phyloP scores from a whole-genome alignment of 108 stramenopile species.

The Discostella pseudostelligera region DNA sequence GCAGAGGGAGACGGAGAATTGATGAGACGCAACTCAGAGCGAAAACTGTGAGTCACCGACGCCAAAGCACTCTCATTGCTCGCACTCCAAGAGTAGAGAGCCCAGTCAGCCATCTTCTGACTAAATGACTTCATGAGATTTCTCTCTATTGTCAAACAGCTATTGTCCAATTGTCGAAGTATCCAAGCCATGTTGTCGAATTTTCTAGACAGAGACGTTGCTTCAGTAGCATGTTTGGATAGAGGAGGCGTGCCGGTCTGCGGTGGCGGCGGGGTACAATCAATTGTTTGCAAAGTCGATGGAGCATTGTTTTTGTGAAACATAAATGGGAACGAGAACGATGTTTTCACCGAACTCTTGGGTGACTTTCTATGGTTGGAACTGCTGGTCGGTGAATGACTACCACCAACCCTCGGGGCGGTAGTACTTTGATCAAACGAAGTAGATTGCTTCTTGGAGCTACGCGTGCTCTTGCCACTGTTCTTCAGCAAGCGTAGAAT shows the following conservation, averaged over 20 bases:
- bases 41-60: conserved; percentile 61
- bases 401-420: background rate
- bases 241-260: conserved; percentile 1
- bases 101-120: conserved; percentile 84
- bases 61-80: conserved; percentile 75
- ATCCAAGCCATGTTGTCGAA: conserved; percentile 70
- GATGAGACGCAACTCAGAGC: conserved; percentile 49
- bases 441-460: conserved; percentile 22
- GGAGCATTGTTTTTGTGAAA: conserved; percentile 21
- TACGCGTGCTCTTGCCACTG: conserved; percentile 9
- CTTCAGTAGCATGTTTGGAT: background rate
- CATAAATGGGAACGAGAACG: conserved; percentile 36
- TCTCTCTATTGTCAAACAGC: conserved; percentile 65
- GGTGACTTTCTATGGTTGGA: conserved; percentile 8
- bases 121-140: conserved; percentile 69
- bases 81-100: conserved; percentile 71
- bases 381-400: background rate
- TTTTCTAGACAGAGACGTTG: conserved; percentile 20
- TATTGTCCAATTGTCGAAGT: conserved; percentile 61
- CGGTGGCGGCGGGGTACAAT: conserved; percentile 4
- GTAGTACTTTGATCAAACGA: background rate
- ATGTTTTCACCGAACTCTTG: background rate
- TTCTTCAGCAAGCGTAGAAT: conserved; percentile 29
- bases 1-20: conserved; percentile 15
- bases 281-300: conserved; percentile 15